Evolutionary conservation across 768 basidiomycete species (phyloP), one percentile per base, ranked within the genome.

Genomic region (Epithele typhae): DNA sequence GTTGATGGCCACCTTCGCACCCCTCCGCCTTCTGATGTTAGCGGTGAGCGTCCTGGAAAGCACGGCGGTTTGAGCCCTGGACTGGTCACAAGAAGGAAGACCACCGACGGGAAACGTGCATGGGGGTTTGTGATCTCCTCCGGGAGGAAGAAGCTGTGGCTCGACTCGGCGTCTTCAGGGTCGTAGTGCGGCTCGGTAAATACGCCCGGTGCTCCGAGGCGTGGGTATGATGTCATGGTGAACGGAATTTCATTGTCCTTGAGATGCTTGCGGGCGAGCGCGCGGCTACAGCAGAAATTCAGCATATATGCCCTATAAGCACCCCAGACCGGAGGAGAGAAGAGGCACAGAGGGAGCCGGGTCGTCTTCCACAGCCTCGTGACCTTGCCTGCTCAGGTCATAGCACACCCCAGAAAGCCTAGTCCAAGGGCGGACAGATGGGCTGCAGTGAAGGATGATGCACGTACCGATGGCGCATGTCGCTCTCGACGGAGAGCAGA

Each of bases 121-220:
- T 98, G 96, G 30, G 93, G 92, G 64, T 98, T 99, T 35, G 92
- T 97, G 55, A 98, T 83, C 68, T 97, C 84, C 60, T 98, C 86
- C 1, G 94, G 92, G 15, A 99, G 75, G 72, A 98, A 98, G 44
- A 97, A 68, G 62, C 91, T 94, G 64, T 92, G 88, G 57, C 92
- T 95, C 23, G 92, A 95, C 43, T 82, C 68, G 5, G 92, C 91
- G 50, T 78, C 73, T 12, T 69, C 65, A 7, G 93, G 89, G 49
- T 82, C 78, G 56, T 74, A 87, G 62, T 86, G 80, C 2, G 96
- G 96, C 53, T 97, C 94, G 1, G 94, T 92, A 66, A 98, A 99
- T 44, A 83, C 78, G 24, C 91, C 95, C 4, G 81, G 82, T 7
- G 82, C 86, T 17, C 96, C 96, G 18, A 98, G 73, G 32, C 90